Base-by-base conservation (phyloP, 352 stramenopile genomes). In the Salisapilia sapeloensis region DNA sequence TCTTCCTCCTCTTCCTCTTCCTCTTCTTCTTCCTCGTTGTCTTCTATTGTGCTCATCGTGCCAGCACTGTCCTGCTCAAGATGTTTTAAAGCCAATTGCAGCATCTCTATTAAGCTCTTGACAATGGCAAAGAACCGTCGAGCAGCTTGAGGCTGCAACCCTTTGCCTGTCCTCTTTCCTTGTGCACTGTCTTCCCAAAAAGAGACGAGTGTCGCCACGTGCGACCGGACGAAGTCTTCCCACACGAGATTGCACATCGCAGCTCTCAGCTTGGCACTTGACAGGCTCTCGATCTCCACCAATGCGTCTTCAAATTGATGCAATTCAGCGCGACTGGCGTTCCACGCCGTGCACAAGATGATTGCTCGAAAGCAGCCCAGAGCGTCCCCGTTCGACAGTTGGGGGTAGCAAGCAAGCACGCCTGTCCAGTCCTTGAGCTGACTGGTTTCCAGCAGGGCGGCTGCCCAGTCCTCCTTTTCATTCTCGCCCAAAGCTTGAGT, bases 101-200 rank as follows among this genome's bases (percentile, higher is more conserved):
- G 34, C 11, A 69, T 50, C 7, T 54, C 35, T 9, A 89, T 43
- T 7, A 85, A 37, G 7, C 50, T 58, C 26, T 71, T 50, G 41
- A 86, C 82, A 26, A 90, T 84, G 8, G 51, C 42, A 13, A 90
- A 84, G 24, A 90, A 90, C 10, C 69, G 52, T 18, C 70, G 47
- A 23, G 74, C 67, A 12, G 86, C 63, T 42, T 82, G 59, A 5
- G 74, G 70, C 33, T 90, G 66, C 10, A 90, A 48, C 10, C 67
- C 71, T 23, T 69, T 61, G 38, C 81, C 60, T 0, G 65, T 55
- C 17, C 77, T 84, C 14, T 53, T 51, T 15, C 70, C 74, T 3
- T 50, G 50, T 15, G 67, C 69, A 35, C 60, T 80, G 31, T 90
- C 70, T 37, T 86, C 65, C 70, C 70, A 90, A 46, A 82, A 90